Base-by-base conservation (phyloP, 768 basidiomycete genomes). In the Hemileccinum rubropunctum region DNA sequence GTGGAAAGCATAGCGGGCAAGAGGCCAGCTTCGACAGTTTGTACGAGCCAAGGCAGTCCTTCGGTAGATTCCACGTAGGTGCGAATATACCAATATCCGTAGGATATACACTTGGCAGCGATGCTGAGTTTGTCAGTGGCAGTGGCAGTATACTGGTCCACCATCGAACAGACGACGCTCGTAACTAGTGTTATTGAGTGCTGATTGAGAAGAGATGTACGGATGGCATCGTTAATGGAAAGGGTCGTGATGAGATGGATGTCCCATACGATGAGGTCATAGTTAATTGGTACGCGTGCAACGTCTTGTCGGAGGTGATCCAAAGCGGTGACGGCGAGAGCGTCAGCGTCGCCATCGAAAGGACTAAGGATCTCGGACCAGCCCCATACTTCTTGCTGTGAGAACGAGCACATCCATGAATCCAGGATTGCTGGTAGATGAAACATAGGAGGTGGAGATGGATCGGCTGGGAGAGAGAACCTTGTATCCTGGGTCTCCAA, bases 21-120 rank as follows among this genome's bases (percentile, higher is more conserved):
- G 44, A 68, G 33, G 27, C 59, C 59, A 32, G 64, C 57, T 41
- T 64, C 57, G 35, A 66, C 35, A 20, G 51, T 42, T 50, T 68
- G 61, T 12, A 27, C 47, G 40, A 66, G 32, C 64, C 66, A 66
- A 45, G 59, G 52, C 4, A 64, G 15, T 7, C 61, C 66, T 6
- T 66, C 59, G 15, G 59, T 52, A 28, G 48, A 56, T 41, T 68
- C 64, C 28, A 59, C 52, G n/a, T 58, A 61, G 6, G 57, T 51
- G 9, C 66, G 66, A 37, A 66, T 59, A 30, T 64, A 61, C 65
- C 66, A 66, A 20, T 64, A 66, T 12, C 55, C 61, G 30, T 59
- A 64, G 4, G 66, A 68, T 40, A 66, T 48, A 28, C 49, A 55
- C 35, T 60, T 66, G 21, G 66, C 62, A 21, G 62, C 39, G 42